These are phyloP conservation scores for Monilinia fructigena DNA, from an alignment of 2,329 filamentous ascomycete species.

Conservation along the genomic window DNA sequence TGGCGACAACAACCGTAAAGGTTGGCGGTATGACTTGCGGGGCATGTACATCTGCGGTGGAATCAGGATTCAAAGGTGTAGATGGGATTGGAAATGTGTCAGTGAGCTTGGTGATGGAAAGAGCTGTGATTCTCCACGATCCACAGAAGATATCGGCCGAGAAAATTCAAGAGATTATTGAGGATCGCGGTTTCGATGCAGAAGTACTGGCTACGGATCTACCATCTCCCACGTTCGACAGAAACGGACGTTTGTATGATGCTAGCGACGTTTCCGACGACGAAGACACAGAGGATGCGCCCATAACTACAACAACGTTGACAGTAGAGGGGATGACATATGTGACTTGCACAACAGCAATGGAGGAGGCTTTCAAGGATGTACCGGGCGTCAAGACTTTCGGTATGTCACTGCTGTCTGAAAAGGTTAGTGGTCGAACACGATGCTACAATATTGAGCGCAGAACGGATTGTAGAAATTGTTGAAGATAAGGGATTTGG, in stretches of 20 bases:
- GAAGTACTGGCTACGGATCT: conserved; percentile 81
- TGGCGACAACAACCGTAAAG: conserved; percentile 87
- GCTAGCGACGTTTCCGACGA: conserved; percentile 35
- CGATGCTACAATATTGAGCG: conserved; percentile 55
- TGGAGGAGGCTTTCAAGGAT: conserved; percentile 77
- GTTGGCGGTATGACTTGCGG: conserved; percentile 92
- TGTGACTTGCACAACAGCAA: conserved; percentile 81
- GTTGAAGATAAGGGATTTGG: conserved; percentile 76
- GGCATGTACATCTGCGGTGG: conserved; percentile 92
- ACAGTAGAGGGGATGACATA: conserved; percentile 88
- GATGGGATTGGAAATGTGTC: conserved; percentile 82
- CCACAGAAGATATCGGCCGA: conserved; percentile 70
- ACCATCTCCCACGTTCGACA: conserved; percentile 50
- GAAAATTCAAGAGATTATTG: conserved; percentile 78
- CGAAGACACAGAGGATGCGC: conserved; percentile 38
- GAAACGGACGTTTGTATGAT: conserved; percentile 41
- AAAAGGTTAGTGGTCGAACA: conserved; percentile 83
- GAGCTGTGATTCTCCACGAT: conserved; percentile 92
- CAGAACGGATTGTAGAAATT: conserved; percentile 55
- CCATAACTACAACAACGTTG: conserved; percentile 67
- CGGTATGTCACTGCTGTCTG: conserved; percentile 79
- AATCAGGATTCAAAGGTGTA: conserved; percentile 81
- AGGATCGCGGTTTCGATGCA: conserved; percentile 89
- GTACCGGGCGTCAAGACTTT: conserved; percentile 71
- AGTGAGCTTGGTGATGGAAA: conserved; percentile 90